These are phyloP conservation scores for Beauveria asiatica DNA, from an alignment of 2,329 filamentous ascomycete genomes.

Conservation along the genomic window DNA sequence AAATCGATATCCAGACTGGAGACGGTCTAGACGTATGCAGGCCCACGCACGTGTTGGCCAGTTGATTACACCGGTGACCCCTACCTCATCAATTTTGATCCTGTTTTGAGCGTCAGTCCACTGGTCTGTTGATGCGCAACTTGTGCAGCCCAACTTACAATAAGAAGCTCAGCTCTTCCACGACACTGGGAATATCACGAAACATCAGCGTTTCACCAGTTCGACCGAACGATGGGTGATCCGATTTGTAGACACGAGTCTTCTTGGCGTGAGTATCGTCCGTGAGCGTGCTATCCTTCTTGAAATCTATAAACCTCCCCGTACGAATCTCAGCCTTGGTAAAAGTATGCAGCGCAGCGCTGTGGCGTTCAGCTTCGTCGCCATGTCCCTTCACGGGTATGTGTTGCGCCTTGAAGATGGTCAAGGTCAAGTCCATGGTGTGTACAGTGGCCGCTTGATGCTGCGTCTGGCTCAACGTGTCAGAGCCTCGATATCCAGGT, in stretches of 20 bases:
- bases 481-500: slow-evolving; percentile 53
- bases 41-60: slow-evolving; percentile 43
- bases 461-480: slow-evolving; percentile 31
- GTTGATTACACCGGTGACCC: slow-evolving; percentile 24
- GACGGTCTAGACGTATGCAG: slow-evolving; percentile 50
- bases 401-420: slow-evolving; percentile 67
- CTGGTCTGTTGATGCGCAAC: background rate
- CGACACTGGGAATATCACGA: slow-evolving; percentile 45
- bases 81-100: slow-evolving; percentile 45
- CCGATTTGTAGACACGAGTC: slow-evolving; percentile 46
- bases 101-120: slow-evolving; percentile 22
- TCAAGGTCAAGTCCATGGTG: slow-evolving; percentile 60
- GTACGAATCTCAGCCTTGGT: slow-evolving; percentile 77
- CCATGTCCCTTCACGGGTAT: slow-evolving; percentile 35
- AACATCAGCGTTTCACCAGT: slow-evolving; percentile 50
- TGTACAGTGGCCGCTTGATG: slow-evolving; percentile 38
- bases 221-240: slow-evolving; percentile 55
- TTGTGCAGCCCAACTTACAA: slow-evolving; percentile 42
- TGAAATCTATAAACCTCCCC: slow-evolving; percentile 44
- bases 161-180: slow-evolving; percentile 64
- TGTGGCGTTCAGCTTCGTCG: slow-evolving; percentile 20
- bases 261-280: slow-evolving; percentile 53
- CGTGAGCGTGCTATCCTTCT: slow-evolving; percentile 22
- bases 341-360: slow-evolving; percentile 51
- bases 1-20: slow-evolving; percentile 47